Percentiles rank a stretch among this genome's conserved stretches.
phyloP scores from a whole-genome alignment of 805 yeast genomes.

The Zygoascus tannicola region DNA sequence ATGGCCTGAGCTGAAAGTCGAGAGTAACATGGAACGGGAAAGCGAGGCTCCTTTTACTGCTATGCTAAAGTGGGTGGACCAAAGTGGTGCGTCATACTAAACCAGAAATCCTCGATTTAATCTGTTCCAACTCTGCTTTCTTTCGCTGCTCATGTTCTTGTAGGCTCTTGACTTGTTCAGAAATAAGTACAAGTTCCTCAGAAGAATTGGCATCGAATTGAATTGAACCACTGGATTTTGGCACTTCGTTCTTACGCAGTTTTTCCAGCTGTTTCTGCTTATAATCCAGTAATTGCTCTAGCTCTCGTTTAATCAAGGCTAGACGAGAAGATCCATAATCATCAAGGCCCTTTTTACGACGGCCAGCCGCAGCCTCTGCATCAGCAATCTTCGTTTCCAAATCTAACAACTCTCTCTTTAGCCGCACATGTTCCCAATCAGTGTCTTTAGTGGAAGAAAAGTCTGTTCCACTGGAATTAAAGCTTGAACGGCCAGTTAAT shows the following conservation, averaged over 20 bases:
- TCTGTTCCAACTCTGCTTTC: slow-evolving; percentile 46
- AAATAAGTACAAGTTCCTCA: slow-evolving; percentile 56
- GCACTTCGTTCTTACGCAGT: slow-evolving; percentile 26
- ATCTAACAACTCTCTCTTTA: slow-evolving; percentile 68
- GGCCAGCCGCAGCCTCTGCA: slow-evolving; percentile 42
- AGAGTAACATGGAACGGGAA: too few species aligned
- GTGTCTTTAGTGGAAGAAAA: slow-evolving; percentile 51
- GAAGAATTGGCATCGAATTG: slow-evolving; percentile 29
- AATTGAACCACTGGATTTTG: slow-evolving; percentile 6
- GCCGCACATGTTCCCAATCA: slow-evolving; percentile 87
- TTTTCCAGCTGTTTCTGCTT: slow-evolving; percentile 52
- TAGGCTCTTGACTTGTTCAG: slow-evolving; percentile 64
- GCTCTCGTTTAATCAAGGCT: slow-evolving; percentile 47
- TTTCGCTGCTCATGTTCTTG: slow-evolving; percentile 58
- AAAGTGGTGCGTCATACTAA: background rate
- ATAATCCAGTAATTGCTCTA: slow-evolving; percentile 72
- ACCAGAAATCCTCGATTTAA: slow-evolving; percentile 27
- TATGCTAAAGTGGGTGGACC: too few species aligned
- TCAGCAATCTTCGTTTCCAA: slow-evolving; percentile 56
- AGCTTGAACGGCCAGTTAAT: slow-evolving; percentile 27
- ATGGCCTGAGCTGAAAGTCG: too few species aligned
- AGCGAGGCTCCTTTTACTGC: too few species aligned
- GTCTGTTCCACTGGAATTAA: slow-evolving; percentile 50
- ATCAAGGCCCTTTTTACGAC: slow-evolving; percentile 28
- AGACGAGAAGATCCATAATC: slow-evolving; percentile 26